Evolutionary conservation across 352 stramenopile genomes (phyloP), one percentile per base, ranked within the genome.

Genomic region (Pythium apleroticum): DNA sequence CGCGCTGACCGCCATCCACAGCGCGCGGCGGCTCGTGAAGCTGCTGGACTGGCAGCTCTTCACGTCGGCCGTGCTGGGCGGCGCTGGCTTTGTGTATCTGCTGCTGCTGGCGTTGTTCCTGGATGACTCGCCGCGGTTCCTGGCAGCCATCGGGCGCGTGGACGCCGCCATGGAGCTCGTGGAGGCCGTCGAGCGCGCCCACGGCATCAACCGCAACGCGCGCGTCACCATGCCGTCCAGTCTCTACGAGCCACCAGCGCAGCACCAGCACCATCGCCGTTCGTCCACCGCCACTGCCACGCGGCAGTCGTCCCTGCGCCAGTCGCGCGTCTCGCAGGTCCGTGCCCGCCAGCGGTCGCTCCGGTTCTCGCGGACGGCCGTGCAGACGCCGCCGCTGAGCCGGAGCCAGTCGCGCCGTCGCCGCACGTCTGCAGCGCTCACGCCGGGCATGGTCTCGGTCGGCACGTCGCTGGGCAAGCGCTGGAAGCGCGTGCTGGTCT

Each of bases 41-140:
- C 30, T 48, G 11, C 43, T 76, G 22, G 48, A 48, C 39, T 81
- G 66, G 71, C 45, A 49, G 9, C 52, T 63, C 27, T 52, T 76
- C 35, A 63, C 57, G 58, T 65, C 48, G 27, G 63, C 49, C 19
- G 41, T 65, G n/a, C 25, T 78, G 31, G 76, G 74, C 62, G 73
- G 65, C 28, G 61, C 73, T 22, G 66, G 68, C 15, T 4, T 68
- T 4, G 7, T 84, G 8, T 74, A 75, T 35, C 24, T 72, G 6
- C 55, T 66, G 0, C 33, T 74, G 30, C 45, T 83, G 1, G 74
- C 67, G 43, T 19, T 75, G 25, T 62, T 46, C 10, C 57, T 91
- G 27, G 66, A 74, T 19, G 84, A 93, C 43, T 89, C 82, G 12
- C 84, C 84, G 22, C 87, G 86, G 58, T 93, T 86, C 59, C 68